Evolutionary conservation across 2,329 filamentous ascomycete genomes (phyloP).

Genomic region (Diplodia scrobiculata): DNA sequence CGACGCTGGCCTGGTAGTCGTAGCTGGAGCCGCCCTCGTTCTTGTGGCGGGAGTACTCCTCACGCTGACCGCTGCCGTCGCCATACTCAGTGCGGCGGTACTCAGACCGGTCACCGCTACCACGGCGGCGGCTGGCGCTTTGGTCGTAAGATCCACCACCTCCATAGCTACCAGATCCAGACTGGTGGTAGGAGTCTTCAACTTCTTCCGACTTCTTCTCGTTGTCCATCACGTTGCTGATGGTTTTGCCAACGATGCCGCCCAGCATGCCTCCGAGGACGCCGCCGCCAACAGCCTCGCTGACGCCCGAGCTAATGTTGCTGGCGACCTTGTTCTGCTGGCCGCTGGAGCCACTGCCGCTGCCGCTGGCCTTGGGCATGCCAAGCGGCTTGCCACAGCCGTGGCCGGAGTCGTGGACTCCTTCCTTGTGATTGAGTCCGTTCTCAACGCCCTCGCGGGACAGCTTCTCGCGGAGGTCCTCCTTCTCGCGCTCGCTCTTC

Average conservation of each 20-base stretch:
- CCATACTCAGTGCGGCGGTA: constrained; percentile 61
- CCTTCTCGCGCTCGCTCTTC: constrained; percentile 63
- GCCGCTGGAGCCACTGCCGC: constrained; percentile 41
- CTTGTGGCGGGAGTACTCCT: constrained; percentile 64
- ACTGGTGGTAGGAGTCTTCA: constrained; percentile 51
- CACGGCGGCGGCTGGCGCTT: constrained; percentile 56
- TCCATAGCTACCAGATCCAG: constrained; percentile 55
- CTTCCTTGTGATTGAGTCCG: constrained; percentile 83
- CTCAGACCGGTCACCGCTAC: constrained; percentile 58
- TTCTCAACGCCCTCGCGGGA: constrained; percentile 74
- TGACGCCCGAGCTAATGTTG: constrained; percentile 56
- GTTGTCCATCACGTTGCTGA: constrained; percentile 61
- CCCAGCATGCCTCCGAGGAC: constrained; percentile 71
- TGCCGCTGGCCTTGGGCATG: constrained; percentile 58
- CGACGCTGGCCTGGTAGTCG: constrained; percentile 61
- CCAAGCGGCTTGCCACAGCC: constrained; percentile 79
- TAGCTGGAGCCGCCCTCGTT: constrained; percentile 55
- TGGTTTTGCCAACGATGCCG: constrained; percentile 62
- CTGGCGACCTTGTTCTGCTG: constrained; percentile 37
- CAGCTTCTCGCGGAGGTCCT: constrained; percentile 72
- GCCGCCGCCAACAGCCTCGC: constrained; percentile 64
- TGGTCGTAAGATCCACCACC: constrained; percentile 66
- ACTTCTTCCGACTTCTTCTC: constrained; percentile 55
- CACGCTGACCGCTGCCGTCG: constrained; percentile 57
- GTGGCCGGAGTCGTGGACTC: constrained; percentile 80